Conservation (phyloP, 495 filamentous ascomycete genomes). For the Podospora pseudopauciseta region DNA sequence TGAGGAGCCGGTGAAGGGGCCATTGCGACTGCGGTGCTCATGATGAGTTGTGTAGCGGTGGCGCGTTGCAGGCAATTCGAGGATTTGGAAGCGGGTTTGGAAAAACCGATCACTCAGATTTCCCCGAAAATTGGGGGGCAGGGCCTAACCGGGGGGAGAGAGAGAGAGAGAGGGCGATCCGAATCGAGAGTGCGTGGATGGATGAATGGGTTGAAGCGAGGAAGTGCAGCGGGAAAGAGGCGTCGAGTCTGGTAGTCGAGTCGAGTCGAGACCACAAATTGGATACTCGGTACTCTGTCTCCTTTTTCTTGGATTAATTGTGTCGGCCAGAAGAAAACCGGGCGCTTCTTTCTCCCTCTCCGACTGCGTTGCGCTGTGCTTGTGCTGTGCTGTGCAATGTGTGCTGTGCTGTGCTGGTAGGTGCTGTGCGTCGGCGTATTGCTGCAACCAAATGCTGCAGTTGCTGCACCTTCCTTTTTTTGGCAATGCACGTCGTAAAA, state of each 20-base stretch:
- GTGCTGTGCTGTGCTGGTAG: not conserved
- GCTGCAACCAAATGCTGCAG: not conserved
- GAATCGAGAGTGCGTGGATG: constrained; percentile 1
- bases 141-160: constrained; percentile 10
- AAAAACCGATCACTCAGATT: constrained; percentile 9
- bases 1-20: constrained; percentile 57
- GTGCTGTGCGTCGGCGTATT: constrained; percentile 7
- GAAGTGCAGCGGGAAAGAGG: constrained; percentile 14
- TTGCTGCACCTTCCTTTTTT: constrained; percentile 30
- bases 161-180: not conserved
- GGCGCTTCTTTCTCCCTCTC: constrained; percentile 13
- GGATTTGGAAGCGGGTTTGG: constrained; percentile 7
- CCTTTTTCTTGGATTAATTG: constrained; percentile 1
- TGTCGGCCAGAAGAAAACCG: constrained; percentile 9
- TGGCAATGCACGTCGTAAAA: constrained; percentile 23
- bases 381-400: constrained; percentile 7
- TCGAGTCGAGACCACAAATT: not conserved
- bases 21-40: constrained; percentile 60
- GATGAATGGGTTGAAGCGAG: constrained; percentile 5
- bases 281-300: not conserved
- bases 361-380: constrained; percentile 4
- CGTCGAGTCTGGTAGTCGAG: not conserved
- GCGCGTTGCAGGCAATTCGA: constrained; percentile 8
- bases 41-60: constrained; percentile 32
- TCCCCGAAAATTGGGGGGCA: constrained; percentile 27